Evolutionary conservation across 176 grass and related monocot species (phyloP), one percentile per base, ranked within the genome.

Genomic region (Themeda triandra): DNA sequence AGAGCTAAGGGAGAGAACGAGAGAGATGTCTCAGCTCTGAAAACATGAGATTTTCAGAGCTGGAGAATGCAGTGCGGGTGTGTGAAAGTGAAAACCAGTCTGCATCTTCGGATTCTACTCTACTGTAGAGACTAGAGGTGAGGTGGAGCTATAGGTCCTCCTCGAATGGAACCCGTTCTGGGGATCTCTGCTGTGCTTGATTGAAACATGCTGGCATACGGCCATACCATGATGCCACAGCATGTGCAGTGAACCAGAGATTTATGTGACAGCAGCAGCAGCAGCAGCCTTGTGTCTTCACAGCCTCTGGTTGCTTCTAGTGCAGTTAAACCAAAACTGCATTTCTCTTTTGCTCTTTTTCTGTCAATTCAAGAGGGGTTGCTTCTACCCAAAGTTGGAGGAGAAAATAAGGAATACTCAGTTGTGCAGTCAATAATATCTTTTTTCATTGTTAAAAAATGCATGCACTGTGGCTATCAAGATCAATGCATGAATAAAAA

Each of bases 261-360:
- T 36, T 17, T 56, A 82, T 58, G 76, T 66, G 56, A 1, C 78
- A 71, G 63, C 46, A 49, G 15, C 82, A 60, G 77, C 78, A 71
- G 63, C 46, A 49, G 15, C 82, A 60, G 77, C 36, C 62, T 69
- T 62, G 2, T 69, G 19, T 77, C 36, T 81, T 85, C 17, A 29
- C 33, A 29, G 23, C 66, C 27, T 72, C 33, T 44, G n/a, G 73
- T 58, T 90, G 83, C 88, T 89, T 89, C 78, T 49, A 69, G 49
- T 63, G 17, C 67, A 63, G 82, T 69, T 63, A 79, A 44, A 65
- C 59, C 3, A 29, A 13, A 67, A 54, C 37, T 14, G 44, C 0
- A 60, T 60, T 25, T 25, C 49, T 24, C 39, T 71, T 30, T 76
- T 12, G 25, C 27, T 29, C 2, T 63, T 62, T 40, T 39, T 2